Conservation (phyloP, 441 rosid genomes). For the Aleurites moluccanus region DNA sequence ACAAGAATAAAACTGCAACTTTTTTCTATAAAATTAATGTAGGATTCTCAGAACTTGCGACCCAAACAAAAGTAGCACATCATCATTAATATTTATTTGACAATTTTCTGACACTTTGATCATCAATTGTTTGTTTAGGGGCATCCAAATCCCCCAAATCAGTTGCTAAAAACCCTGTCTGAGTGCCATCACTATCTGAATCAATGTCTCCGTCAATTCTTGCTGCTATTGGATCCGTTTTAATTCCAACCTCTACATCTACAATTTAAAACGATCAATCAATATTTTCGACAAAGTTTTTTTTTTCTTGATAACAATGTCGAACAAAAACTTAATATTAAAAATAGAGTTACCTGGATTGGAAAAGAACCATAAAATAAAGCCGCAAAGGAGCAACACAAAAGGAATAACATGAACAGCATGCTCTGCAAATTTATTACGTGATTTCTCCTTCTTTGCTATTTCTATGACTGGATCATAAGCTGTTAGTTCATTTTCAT, state of each 20-base stretch:
- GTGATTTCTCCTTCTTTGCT: slow-evolving; percentile 60
- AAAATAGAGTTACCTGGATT: slow-evolving; percentile 52
- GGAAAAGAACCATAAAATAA: slow-evolving; percentile 75
- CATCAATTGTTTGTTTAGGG: slow-evolving; percentile 16
- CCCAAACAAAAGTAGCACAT: too few species aligned
- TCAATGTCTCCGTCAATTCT: slow-evolving; percentile 69
- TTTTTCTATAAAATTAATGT: too few species aligned
- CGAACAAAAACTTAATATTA: too few species aligned
- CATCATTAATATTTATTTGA: slow-evolving; percentile 10
- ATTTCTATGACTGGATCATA: slow-evolving; percentile 45
- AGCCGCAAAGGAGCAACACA: slow-evolving; percentile 64
- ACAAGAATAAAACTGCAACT: too few species aligned
- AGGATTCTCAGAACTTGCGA: too few species aligned
- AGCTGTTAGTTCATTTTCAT: slow-evolving; percentile 35
- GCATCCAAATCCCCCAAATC: slow-evolving; percentile 32
- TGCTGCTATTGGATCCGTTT: slow-evolving; percentile 48
- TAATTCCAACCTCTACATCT: slow-evolving; percentile 49
- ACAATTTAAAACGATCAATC: background rate
- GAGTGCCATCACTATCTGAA: slow-evolving; percentile 67
- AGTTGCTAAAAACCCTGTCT: slow-evolving; percentile 60
- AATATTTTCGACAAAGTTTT: background rate
- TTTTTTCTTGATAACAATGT: too few species aligned
- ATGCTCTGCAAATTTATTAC: slow-evolving; percentile 58
- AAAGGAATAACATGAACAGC: slow-evolving; percentile 81
- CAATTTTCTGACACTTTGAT: slow-evolving; percentile 38